Evolutionary conservation across 2,329 filamentous ascomycete genomes (phyloP).

Genomic region (Apiospora phragmitis): DNA sequence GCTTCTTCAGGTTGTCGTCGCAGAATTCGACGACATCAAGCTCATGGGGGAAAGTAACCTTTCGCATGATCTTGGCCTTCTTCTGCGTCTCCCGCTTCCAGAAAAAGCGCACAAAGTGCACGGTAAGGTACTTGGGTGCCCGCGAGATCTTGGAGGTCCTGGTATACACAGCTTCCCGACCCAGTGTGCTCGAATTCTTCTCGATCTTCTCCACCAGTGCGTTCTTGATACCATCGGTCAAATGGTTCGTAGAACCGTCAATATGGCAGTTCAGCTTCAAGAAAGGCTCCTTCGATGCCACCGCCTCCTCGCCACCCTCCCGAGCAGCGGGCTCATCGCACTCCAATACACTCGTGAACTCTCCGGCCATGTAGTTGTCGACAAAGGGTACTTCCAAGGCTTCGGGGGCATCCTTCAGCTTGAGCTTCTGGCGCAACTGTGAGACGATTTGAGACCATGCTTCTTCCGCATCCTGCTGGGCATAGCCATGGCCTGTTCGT

Average conservation of each 20-base stretch:
- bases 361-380: conserved; percentile 86
- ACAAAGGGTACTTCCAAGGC: conserved; percentile 69
- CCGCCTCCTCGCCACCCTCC: conserved; percentile 70
- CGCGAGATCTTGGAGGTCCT: conserved; percentile 89
- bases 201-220: conserved; percentile 87
- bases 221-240: conserved; percentile 82
- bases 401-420: conserved; percentile 55
- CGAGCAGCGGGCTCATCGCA: conserved; percentile 81
- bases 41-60: conserved; percentile 94
- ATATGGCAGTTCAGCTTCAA: conserved; percentile 97
- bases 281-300: conserved; percentile 72
- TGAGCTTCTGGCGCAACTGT: conserved; percentile 77
- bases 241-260: conserved; percentile 79
- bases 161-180: conserved; percentile 79
- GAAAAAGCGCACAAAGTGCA: conserved; percentile 97
- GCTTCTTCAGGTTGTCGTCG: conserved; percentile 81
- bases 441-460: conserved; percentile 95
- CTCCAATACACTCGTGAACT: conserved; percentile 74
- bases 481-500: conserved; percentile 79
- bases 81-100: conserved; percentile 96
- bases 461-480: conserved; percentile 98
- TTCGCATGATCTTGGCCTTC: conserved; percentile 99
- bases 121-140: conserved; percentile 90
- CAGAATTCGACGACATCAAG: conserved; percentile 94
- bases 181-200: conserved; percentile 79